These are phyloP conservation scores for Naganishia onofrii DNA, from an alignment of 768 basidiomycete species.

Conservation along the genomic window DNA sequence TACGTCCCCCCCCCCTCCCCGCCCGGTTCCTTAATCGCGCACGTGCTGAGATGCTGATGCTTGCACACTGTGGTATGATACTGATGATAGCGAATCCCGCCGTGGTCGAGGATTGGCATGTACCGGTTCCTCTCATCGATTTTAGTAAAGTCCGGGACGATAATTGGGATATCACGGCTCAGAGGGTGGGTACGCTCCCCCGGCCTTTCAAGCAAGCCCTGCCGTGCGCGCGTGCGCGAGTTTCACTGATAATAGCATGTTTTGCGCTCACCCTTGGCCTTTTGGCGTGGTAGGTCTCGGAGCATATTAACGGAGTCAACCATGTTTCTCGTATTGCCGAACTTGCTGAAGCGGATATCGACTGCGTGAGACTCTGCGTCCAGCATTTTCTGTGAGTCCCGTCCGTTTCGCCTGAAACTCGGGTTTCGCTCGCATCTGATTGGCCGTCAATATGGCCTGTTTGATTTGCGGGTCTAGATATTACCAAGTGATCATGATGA, in stretches of 20 bases:
- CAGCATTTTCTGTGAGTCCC: slow-evolving; percentile 78
- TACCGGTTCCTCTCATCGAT: slow-evolving; percentile 84
- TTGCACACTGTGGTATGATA: neutral
- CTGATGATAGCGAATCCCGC: slow-evolving; percentile 67
- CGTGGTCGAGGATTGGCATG: slow-evolving; percentile 87
- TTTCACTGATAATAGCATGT: neutral
- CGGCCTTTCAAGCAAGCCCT: no score
- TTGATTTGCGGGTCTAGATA: slow-evolving; percentile 60
- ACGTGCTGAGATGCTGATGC: no score
- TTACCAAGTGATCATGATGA: slow-evolving; percentile 92
- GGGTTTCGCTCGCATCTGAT: no score
- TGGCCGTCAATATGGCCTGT: no score
- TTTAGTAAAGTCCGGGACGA: slow-evolving; percentile 74
- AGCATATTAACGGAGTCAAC: slow-evolving; percentile 82
- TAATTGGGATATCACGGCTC: slow-evolving; percentile 95
- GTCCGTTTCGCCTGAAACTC: no score
- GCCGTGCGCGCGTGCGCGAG: no score
- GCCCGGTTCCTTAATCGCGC: no score
- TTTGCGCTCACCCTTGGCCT: slow-evolving; percentile 14
- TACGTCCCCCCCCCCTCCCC: no score
- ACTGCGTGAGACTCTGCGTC: slow-evolving; percentile 77
- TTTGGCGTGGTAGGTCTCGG: slow-evolving; percentile 62
- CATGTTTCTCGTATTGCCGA: slow-evolving; percentile 88
- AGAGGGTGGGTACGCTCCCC: slow-evolving; percentile 70
- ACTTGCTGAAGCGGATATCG: slow-evolving; percentile 81